A percentile compares a stretch with the other conserved stretches of the same genome.
phyloP scores from a whole-genome alignment of 1,284 basidiomycete genomes.

The Fomitopsis betulina region DNA sequence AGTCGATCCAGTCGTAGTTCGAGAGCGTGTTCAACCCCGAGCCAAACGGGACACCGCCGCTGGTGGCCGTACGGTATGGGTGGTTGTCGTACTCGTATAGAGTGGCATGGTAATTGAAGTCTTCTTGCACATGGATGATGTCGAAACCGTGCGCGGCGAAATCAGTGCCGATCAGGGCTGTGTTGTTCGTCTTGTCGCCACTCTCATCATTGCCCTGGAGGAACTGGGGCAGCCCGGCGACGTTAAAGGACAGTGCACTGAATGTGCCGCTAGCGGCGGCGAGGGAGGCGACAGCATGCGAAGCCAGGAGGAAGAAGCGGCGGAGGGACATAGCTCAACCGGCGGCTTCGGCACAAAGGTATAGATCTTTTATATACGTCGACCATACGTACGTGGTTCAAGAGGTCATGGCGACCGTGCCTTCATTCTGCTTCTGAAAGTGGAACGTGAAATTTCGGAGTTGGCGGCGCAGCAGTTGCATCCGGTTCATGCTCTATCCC shows the following conservation, averaged over 20 bases:
- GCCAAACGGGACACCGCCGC: too few species aligned
- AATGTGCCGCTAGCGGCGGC: not conserved
- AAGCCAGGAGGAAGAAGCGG: not conserved
- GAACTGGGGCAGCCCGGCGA: not conserved
- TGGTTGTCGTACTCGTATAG: not conserved
- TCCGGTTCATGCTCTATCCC: too few species aligned
- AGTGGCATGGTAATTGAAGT: not conserved
- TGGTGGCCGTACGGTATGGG: too few species aligned
- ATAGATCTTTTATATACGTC: too few species aligned
- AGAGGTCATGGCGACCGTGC: too few species aligned
- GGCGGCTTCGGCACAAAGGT: too few species aligned
- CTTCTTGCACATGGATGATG: not conserved
- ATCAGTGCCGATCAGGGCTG: not conserved
- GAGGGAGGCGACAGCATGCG: not conserved
- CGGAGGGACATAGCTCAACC: not conserved
- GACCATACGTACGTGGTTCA: too few species aligned
- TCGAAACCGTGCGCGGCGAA: not conserved
- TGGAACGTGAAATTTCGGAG: too few species aligned
- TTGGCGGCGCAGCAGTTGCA: too few species aligned
- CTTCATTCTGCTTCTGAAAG: too few species aligned
- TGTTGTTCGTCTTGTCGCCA: not conserved
- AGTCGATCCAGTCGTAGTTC: too few species aligned
- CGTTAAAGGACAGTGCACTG: not conserved
- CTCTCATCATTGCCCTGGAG: not conserved
- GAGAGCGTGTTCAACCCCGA: too few species aligned